Conservation (phyloP, 768 basidiomycete genomes). For the Rhizopogon vulgaris region DNA sequence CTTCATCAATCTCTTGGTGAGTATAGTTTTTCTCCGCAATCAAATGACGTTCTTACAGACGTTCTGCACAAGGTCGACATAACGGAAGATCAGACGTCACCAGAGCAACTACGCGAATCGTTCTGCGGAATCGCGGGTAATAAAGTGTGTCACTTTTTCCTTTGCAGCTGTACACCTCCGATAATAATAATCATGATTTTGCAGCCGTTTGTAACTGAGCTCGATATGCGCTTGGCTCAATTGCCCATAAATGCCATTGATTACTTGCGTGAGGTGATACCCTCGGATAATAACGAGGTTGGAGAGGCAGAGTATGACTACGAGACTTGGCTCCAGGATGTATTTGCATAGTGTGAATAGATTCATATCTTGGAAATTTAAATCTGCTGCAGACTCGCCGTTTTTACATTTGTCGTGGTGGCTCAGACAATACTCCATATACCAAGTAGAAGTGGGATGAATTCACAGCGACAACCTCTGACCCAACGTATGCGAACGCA, state of each 20-base stretch:
- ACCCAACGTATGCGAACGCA: constrained; percentile 55
- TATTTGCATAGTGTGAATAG: constrained; percentile 48
- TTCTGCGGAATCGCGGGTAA: constrained; percentile 89
- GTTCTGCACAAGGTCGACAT: constrained; percentile 69
- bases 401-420: too few species aligned
- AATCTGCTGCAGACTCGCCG: background rate
- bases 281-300: constrained; percentile 41
- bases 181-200: constrained; percentile 4
- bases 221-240: constrained; percentile 82
- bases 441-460: too few species aligned
- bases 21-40: constrained; percentile 10
- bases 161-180: background rate
- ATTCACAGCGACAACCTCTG: constrained; percentile 44
- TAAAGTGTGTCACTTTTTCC: constrained; percentile 50
- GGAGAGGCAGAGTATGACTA: constrained; percentile 76
- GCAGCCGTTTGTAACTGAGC: constrained; percentile 88
- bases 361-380: background rate
- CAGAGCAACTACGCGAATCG: constrained; percentile 86
- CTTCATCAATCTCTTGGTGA: constrained; percentile 87
- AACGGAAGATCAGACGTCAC: constrained; percentile 90
- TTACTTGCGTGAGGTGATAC: constrained; percentile 82
- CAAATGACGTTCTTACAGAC: background rate
- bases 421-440: too few species aligned
- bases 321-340: constrained; percentile 74
- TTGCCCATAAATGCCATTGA: constrained; percentile 71